These are phyloP conservation scores for Syzygium syzygioides DNA, from an alignment of 441 rosid genomes.

Conservation along the genomic window DNA sequence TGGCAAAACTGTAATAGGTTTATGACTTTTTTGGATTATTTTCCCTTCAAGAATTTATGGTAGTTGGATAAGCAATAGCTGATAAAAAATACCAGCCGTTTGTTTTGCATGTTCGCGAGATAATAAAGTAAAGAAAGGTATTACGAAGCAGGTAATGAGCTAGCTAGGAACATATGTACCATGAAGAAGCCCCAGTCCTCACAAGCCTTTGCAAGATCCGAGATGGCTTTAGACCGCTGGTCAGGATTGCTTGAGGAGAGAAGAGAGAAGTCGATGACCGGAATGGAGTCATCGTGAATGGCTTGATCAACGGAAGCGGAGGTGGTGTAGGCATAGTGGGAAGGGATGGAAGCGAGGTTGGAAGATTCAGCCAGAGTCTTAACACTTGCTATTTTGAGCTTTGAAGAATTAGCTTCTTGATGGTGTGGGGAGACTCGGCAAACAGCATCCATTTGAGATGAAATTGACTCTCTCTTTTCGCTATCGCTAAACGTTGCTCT, in stretches of 20 bases:
- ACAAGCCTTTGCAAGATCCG: not conserved
- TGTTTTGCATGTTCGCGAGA: not conserved
- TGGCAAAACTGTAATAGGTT: too few species aligned
- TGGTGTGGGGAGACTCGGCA: too few species aligned
- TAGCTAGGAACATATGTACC: not conserved
- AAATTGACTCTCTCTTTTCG: too few species aligned
- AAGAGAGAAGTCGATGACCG: not conserved
- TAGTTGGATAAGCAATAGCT: not conserved
- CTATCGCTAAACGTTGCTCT: not conserved
- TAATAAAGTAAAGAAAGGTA: not conserved
- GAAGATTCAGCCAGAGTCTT: too few species aligned
- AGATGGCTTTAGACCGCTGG: not conserved
- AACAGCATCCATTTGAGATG: too few species aligned
- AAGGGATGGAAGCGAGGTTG: too few species aligned
- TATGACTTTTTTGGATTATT: too few species aligned
- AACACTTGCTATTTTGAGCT: too few species aligned
- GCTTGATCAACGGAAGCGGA: too few species aligned
- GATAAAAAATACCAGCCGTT: not conserved
- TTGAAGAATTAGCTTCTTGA: too few species aligned
- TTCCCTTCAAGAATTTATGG: not conserved
- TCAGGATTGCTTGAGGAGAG: not conserved
- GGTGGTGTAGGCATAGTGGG: too few species aligned
- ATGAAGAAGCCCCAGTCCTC: constrained; percentile 1
- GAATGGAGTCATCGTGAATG: not conserved
- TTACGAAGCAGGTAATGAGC: not conserved